Evolutionary conservation across 345 rosid species (phyloP), one percentile per base, ranked within the genome.

Genomic region (Geranium brycei): DNA sequence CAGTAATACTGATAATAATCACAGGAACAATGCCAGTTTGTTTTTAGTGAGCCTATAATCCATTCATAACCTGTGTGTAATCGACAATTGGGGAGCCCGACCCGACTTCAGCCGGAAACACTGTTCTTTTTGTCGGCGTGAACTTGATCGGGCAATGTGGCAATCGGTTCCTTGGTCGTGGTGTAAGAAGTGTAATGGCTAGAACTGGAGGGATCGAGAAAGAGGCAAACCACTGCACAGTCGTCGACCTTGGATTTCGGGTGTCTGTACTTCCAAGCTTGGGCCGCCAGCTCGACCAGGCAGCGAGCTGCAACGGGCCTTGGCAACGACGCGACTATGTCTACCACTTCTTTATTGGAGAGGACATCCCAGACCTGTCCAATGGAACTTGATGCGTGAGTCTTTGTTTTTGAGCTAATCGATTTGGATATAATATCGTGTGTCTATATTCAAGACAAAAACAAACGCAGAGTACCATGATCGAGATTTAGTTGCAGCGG

Each of bases 191-290:
- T 4, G 41, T 35, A 35, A 1, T 35, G 5, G 41, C 41, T 35
- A 35, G 41, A 35, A 35, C 41, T 35, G 10, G 41, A 35, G 10
- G 5, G 41, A 4, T 53, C 17, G 4, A 66, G 63, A 63, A 66
- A 66, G 6, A 66, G 63, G 63, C 69, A 66, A 19, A 59, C 58
- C n/a, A 17, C 69, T 1, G 69, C 69, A 66, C 69, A 66, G 17
- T 66, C 69, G 13, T 66, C 69, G 18, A 60, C 56, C 40, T 59
- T 59, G 62, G 63, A 60, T n/a, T 57, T 40, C 2, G 69, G 69
- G 47, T 17, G 60, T 56, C 47, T 66, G 40, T 18, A 7, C 63
- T 35, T 59, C 69, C 69, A 66, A 1, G 58, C 63, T 5, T 38
- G 63, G 19, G 5, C 11, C 0, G 69, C 69, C 0, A 32, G 14